Percentiles rank a stretch among this genome's conserved stretches.
These are phyloP conservation scores for Leccinum insigne DNA, from an alignment of 1,284 basidiomycete genomes.

Conservation along the genomic window DNA sequence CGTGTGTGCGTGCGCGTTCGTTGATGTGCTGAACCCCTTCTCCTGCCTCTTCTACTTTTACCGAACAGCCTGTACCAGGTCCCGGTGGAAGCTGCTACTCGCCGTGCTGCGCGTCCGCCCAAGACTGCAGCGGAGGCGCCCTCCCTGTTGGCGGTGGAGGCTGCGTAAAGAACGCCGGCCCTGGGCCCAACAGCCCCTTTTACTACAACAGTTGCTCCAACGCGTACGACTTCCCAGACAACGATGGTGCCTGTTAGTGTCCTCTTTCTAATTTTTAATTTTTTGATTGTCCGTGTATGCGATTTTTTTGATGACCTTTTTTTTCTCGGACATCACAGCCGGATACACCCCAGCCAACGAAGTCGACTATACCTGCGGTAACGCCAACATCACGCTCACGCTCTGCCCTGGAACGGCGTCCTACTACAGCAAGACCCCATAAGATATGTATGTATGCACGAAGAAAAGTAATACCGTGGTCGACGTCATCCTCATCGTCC, in stretches of 20 bases:
- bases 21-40: not conserved
- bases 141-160: conserved; percentile 25
- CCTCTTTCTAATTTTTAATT: not conserved
- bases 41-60: not conserved
- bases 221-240: conserved; percentile 24
- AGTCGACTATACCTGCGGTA: conserved; percentile 24
- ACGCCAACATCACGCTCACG: conserved; percentile 22
- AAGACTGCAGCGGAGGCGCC: conserved; percentile 21
- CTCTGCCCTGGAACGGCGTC: conserved; percentile 27
- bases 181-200: conserved; percentile 24
- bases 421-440: conserved; percentile 1
- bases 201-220: conserved; percentile 24
- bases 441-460: not conserved
- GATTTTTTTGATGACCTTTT: not conserved
- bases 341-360: conserved; percentile 21
- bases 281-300: not conserved
- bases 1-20: not conserved
- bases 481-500: not conserved
- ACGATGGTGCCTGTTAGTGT: conserved; percentile 20
- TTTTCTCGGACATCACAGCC: not conserved
- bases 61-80: conserved; percentile 23
- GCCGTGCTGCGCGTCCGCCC: conserved; percentile 20
- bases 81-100: conserved; percentile 24
- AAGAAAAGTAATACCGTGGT: not conserved
- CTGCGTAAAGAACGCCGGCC: conserved; percentile 21